These are phyloP conservation scores for Coniochaeta hoffmannii DNA, from an alignment of 2,329 filamentous ascomycete genomes.

Conservation along the genomic window DNA sequence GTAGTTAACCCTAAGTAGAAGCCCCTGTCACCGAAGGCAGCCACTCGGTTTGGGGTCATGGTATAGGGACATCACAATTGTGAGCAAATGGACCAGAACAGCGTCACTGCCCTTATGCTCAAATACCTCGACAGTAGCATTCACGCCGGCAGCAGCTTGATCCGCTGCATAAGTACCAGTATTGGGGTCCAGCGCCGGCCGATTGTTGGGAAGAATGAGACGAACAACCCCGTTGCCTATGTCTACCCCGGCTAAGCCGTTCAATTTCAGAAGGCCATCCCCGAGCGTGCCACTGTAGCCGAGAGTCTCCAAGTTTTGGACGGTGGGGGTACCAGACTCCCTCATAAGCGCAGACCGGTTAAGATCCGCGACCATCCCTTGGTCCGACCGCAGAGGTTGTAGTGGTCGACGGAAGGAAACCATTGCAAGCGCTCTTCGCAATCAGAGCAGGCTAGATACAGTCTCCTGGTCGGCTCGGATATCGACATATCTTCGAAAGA, in stretches of 20 bases:
- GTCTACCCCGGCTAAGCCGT: constrained; percentile 23
- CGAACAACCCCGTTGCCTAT: constrained; percentile 10
- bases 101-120: background rate
- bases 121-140: constrained; percentile 14
- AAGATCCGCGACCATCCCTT: constrained; percentile 24
- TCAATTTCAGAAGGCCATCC: constrained; percentile 21
- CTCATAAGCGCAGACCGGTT: constrained; percentile 15
- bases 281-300: constrained; percentile 21
- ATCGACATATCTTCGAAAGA: constrained; percentile 26
- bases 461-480: constrained; percentile 18
- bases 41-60: constrained; percentile 18
- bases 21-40: constrained; percentile 9
- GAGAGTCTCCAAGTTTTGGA: constrained; percentile 16
- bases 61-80: constrained; percentile 13
- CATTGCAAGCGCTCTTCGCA: constrained; percentile 12
- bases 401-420: constrained; percentile 12
- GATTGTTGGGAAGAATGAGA: constrained; percentile 17
- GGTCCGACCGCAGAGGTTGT: constrained; percentile 17
- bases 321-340: constrained; percentile 9
- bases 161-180: constrained; percentile 12
- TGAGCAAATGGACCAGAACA: constrained; percentile 13
- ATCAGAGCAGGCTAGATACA: constrained; percentile 23
- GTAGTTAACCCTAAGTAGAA: constrained; percentile 20
- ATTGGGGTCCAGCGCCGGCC: constrained; percentile 16
- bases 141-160: constrained; percentile 9